These are phyloP conservation scores for Candida maesae DNA, from an alignment of 805 yeast genomes.

Conservation along the genomic window DNA sequence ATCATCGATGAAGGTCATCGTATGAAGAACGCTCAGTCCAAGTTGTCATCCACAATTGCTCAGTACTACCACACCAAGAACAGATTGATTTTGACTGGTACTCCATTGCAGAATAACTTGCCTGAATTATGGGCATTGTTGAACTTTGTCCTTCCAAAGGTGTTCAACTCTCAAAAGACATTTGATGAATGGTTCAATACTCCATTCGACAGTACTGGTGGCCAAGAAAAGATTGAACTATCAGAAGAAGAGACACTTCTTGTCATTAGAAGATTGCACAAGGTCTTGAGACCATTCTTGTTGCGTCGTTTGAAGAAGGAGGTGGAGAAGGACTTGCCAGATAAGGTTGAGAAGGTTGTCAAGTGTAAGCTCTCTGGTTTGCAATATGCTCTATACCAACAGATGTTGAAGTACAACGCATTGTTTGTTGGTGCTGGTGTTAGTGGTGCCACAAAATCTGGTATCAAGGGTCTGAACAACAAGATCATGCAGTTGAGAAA, in stretches of 20 bases:
- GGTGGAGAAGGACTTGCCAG: conserved; percentile 83
- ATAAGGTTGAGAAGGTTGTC: conserved; percentile 76
- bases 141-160: conserved; percentile 78
- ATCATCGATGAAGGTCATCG: conserved; percentile 90
- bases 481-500: conserved; percentile 83
- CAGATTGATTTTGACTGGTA: conserved; percentile 80
- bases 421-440: conserved; percentile 60
- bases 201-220: conserved; percentile 81
- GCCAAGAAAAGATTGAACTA: conserved; percentile 73
- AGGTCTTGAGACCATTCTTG: conserved; percentile 80
- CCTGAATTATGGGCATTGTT: conserved; percentile 85
- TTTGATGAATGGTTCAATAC: conserved; percentile 91
- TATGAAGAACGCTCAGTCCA: conserved; percentile 77
- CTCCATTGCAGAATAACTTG: conserved; percentile 79
- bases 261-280: conserved; percentile 80
- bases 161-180: conserved; percentile 80
- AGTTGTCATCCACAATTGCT: conserved; percentile 66
- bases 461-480: conserved; percentile 74
- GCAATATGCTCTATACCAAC: conserved; percentile 68
- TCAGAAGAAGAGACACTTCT: conserved; percentile 83
- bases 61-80: conserved; percentile 71
- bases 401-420: conserved; percentile 69
- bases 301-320: conserved; percentile 81
- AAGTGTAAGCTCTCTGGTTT: conserved; percentile 75
- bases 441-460: conserved; percentile 47